phyloP scores from a whole-genome alignment of 2,329 filamentous ascomycete species.

The Aspergillus texensis region DNA sequence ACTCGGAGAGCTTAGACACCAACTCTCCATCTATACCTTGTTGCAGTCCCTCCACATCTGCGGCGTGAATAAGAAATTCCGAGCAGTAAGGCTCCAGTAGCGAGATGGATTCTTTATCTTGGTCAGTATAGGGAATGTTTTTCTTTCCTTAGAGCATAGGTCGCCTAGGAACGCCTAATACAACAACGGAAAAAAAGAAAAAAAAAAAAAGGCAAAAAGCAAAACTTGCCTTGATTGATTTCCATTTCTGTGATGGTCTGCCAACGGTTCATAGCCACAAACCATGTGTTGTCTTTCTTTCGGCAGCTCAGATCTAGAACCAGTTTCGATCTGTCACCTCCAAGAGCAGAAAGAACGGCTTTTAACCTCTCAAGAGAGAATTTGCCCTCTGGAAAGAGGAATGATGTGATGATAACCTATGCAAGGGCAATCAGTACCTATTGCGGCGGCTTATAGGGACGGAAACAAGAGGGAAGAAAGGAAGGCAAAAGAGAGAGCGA shows the following conservation, averaged over 20 bases:
- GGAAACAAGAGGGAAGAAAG: neutral
- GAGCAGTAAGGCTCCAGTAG: conserved; percentile 87
- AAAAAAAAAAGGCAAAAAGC: conserved; percentile 14
- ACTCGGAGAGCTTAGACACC: conserved; percentile 73
- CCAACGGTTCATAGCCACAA: conserved; percentile 99
- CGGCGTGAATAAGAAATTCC: conserved; percentile 95
- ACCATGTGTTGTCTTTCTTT: conserved; percentile 75
- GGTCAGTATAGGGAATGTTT: conserved; percentile 12
- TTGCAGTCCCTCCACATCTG: conserved; percentile 94
- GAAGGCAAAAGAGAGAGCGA: neutral
- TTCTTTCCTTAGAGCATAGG: neutral
- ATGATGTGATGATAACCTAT: conserved; percentile 97
- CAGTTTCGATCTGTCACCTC: conserved; percentile 74
- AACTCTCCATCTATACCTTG: conserved; percentile 86
- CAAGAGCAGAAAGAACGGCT: conserved; percentile 71
- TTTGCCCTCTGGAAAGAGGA: conserved; percentile 79
- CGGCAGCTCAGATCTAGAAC: conserved; percentile 96
- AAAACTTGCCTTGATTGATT: conserved; percentile 71
- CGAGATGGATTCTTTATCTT: conserved; percentile 71
- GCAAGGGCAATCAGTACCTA: conserved; percentile 4
- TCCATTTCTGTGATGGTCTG: conserved; percentile 97
- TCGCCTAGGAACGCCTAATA: neutral
- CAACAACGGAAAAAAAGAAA: neutral
- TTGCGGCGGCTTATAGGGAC: conserved; percentile 13
- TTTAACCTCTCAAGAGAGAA: conserved; percentile 80